Evolutionary conservation across 83 land plant genomes (phyloP).

Genomic region (Isoetes engelmannii): DNA sequence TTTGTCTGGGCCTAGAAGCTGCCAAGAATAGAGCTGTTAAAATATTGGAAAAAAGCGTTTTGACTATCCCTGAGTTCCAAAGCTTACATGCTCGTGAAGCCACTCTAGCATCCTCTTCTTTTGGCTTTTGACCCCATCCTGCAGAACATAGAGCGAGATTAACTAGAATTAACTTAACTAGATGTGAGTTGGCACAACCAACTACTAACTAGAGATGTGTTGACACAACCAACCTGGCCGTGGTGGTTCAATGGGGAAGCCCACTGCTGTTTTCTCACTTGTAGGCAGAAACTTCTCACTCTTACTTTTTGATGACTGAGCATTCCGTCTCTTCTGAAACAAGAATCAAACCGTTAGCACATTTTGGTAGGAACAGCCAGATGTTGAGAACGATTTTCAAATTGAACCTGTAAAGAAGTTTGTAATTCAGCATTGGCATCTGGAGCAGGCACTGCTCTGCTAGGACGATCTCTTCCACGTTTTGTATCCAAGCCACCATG

Average conservation of each 20-base stretch:
- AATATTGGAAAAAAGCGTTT: too few relatives aligned
- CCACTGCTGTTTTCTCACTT: conserved; percentile 65
- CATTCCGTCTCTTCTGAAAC: conserved; percentile 54
- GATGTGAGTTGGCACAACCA: not conserved
- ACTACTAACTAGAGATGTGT: not conserved
- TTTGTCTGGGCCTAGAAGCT: too few relatives aligned
- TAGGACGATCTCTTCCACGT: conserved; percentile 30
- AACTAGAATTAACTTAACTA: not conserved
- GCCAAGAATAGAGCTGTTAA: too few relatives aligned
- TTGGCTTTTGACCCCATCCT: not conserved
- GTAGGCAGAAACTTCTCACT: conserved; percentile 85
- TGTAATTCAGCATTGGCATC: conserved; percentile 78
- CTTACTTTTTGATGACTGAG: conserved; percentile 74
- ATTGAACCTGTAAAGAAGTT: conserved; percentile 46
- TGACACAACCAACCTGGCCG: conserved; percentile 16
- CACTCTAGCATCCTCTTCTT: conserved; percentile 2
- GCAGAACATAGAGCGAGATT: not conserved
- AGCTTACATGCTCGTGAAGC: not conserved
- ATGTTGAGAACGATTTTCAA: conserved; percentile 4
- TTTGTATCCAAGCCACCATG: conserved; percentile 25
- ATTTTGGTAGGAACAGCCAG: conserved; percentile 1
- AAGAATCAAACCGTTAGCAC: not conserved
- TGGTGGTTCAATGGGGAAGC: conserved; percentile 52
- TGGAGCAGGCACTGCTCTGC: conserved; percentile 67
- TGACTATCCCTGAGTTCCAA: too few relatives aligned